phyloP scores from a whole-genome alignment of 148 eudicot species.

The Dysphania ambrosioides region DNA sequence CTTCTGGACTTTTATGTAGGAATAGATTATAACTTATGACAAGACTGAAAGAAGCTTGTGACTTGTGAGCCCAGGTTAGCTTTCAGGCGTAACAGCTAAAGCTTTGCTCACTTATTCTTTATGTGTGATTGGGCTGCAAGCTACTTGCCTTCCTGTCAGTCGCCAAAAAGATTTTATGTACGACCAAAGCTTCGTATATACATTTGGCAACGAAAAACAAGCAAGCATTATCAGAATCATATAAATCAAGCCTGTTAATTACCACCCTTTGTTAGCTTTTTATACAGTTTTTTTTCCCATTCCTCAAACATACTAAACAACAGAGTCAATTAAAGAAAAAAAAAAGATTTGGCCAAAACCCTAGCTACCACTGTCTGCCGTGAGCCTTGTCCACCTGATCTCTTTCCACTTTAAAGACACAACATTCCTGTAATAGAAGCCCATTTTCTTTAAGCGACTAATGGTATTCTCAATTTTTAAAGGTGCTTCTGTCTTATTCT shows the following conservation, averaged over 20 bases:
- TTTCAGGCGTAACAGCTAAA: background rate
- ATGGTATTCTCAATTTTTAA: too few species aligned
- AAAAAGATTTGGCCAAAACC: too few species aligned
- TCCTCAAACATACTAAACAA: too few species aligned
- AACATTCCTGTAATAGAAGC: too few species aligned
- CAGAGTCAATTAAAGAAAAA: too few species aligned
- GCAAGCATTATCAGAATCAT: background rate
- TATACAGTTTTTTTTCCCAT: background rate
- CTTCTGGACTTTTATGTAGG: background rate
- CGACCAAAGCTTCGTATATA: constrained; percentile 11
- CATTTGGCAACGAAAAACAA: background rate
- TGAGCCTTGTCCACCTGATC: too few species aligned
- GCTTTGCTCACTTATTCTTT: background rate
- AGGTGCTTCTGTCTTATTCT: too few species aligned
- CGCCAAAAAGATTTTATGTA: background rate
- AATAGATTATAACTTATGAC: background rate
- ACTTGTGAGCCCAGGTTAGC: background rate
- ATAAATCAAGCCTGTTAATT: background rate
- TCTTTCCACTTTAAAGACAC: too few species aligned
- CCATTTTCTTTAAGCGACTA: too few species aligned
- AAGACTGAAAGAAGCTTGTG: background rate
- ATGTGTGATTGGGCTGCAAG: too few species aligned
- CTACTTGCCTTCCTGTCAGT: too few species aligned
- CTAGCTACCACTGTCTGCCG: too few species aligned
- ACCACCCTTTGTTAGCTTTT: background rate